Conservation (phyloP, 208 protist species). For the Naegleria fowleri region DNA sequence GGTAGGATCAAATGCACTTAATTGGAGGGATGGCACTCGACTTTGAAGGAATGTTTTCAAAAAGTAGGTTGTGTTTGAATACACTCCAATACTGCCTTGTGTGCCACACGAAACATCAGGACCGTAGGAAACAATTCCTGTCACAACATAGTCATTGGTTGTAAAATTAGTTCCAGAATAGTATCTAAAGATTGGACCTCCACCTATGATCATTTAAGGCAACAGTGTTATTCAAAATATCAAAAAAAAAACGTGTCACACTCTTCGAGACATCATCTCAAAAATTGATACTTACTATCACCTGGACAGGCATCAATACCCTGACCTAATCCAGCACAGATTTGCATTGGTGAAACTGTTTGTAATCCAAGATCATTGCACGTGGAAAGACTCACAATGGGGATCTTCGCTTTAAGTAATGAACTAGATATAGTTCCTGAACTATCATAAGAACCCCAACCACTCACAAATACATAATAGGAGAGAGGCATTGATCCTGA, state of each 20-base stretch:
- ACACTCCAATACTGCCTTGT: not conserved
- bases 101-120: not conserved
- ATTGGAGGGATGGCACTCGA: too few species aligned
- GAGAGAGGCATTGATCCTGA: not conserved
- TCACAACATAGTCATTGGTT: not conserved
- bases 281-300: too few species aligned
- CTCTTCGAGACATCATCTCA: not conserved
- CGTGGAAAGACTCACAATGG: not conserved
- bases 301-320: not conserved
- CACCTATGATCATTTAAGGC: not conserved
- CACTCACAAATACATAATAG: not conserved
- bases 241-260: not conserved
- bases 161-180: not conserved
- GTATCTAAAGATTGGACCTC: not conserved
- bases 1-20: too few species aligned
- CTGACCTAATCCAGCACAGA: not conserved
- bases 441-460: not conserved
- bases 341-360: not conserved
- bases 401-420: not conserved
- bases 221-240: not conserved
- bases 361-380: not conserved
- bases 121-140: not conserved
- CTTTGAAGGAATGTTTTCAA: not conserved
- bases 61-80: not conserved
- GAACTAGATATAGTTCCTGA: not conserved